Base-by-base conservation (phyloP, 2,329 filamentous ascomycete species). In the Ophiosphaerella korrae region DNA sequence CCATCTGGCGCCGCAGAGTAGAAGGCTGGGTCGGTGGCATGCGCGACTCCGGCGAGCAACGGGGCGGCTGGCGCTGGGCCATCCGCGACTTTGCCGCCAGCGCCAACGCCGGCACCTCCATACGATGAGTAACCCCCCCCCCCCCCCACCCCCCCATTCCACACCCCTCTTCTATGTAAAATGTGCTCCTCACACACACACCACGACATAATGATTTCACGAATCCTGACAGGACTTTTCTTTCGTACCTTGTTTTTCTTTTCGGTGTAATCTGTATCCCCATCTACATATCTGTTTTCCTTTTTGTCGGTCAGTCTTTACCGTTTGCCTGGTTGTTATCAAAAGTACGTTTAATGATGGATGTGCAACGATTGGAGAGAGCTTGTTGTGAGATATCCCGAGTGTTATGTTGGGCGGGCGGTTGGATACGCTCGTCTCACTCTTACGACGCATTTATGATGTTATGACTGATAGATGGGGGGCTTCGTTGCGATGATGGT, bases 1-100 rank as follows among this genome's bases (percentile, higher is more conserved):
- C 90, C 41, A 83, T 90, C 54, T 99, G 94, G 94, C 83, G 88
- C 61, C 87, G 87, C 72, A 93, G 92, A 76, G 93, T 93, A 61
- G 88, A 89, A 70, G 87, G 84, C 66, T 99, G 94, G 94, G 84
- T 93, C 57, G 82, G 82, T 44, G 77, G 81, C 57, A 80, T 82
- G 53, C 69, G 74, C 63, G 78, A 81, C 48, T 70, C 57, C 60
- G 67, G 69, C 42, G 66, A 72, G 37, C 57, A 78, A 53, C 45
- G 59, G 23, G 75, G 81, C 62, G 79, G 82, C 45, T 92, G 89
- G 90, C 84, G 88, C 74, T 95, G 91, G 92, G 85, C 85, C 42
- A 88, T 84, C 47, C 75, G 80, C 50, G 75, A 80, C 55, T 63
- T 81, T 54, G 77, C 78, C 7, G 61, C 62, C 39, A 64, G 55